Evolutionary conservation across 2,329 filamentous ascomycete genomes (phyloP), one percentile per base, ranked within the genome.

Genomic region (Exutisphaerella laricina): DNA sequence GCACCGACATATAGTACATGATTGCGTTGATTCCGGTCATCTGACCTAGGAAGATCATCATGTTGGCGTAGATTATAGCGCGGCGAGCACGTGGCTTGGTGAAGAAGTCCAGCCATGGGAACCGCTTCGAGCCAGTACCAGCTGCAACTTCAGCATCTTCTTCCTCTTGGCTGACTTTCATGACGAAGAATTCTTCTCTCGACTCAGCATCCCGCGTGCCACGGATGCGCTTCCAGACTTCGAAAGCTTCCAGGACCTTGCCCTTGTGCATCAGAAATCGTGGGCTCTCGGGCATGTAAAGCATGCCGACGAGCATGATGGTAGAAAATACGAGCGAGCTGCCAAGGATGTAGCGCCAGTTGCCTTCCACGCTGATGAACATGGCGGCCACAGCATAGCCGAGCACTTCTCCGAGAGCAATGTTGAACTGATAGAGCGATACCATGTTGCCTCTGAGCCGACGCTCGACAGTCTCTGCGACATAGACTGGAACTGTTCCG

Each of bases 381-480:
- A 86, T 85, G 34, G 83, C 83, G 0, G 79, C 82, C 1, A 86
- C 75, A 4, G 79, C 82, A 47, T 86, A 86, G 2, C 83, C 84
- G 1, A 87, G 68, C 2, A 87, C 82, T 54, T 86, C 83, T 20
- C 83, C 83, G 0, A 87, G 71, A 0, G 84, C 84, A 56, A 87
- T 87, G 65, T 84, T 85, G 64, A 86, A 78, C 58, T 87, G 84
- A 61, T 86, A 87, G 0, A 86, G 68, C 0, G 81, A 85, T 1
- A 87, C 83, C 37, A 87, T 65, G 60, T 86, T 86, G 52, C 83
- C 83, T 55, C 83, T 77, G 17, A 84, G 72, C 45, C 71, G 73
- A 22, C 78, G 72, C 54, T 83, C 80, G 31, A 85, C 82, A 0
- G 79, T 82, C 63, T 87, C 83, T 1, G 83, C 82, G 21, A 87